phyloP scores from a whole-genome alignment of 306 rosid species.

The Quercus cerris region DNA sequence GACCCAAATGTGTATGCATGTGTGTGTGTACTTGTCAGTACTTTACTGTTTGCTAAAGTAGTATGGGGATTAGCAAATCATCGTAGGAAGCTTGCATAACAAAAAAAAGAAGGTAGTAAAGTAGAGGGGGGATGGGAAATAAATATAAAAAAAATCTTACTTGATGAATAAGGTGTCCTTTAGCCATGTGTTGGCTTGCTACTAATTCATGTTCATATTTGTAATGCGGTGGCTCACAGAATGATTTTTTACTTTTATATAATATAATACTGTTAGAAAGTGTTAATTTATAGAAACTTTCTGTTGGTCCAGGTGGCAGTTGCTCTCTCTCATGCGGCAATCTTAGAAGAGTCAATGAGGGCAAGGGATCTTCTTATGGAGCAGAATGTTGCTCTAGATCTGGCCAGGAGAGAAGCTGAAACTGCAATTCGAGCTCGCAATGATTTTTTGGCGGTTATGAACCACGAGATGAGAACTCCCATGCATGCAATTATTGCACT shows the following conservation, averaged over 20 bases:
- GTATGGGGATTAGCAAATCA: neutral
- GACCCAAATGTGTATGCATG: neutral
- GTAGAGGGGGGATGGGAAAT: neutral
- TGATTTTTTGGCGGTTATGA: conserved; percentile 98
- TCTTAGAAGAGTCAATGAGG: conserved; percentile 96
- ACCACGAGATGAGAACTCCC: conserved; percentile 99
- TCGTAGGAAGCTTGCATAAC: neutral
- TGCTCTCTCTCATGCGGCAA: conserved; percentile 99
- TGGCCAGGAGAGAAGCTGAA: conserved; percentile 98
- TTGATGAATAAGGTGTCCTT: neutral
- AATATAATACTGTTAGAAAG: neutral
- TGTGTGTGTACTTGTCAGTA: neutral
- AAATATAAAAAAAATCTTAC: neutral
- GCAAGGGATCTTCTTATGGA: conserved; percentile 94
- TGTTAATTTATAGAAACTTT: neutral
- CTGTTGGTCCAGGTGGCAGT: conserved; percentile 74
- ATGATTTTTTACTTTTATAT: no score
- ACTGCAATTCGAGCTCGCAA: conserved; percentile 98
- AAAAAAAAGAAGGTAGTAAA: neutral
- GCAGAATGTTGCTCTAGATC: conserved; percentile 95
- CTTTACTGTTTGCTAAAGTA: neutral
- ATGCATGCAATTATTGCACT: conserved; percentile 99
- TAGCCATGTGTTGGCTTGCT: neutral
- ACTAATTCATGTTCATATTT: neutral
- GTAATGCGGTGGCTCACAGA: neutral